phyloP scores from a whole-genome alignment of 345 rosid species.

The Anacardium occidentale region DNA sequence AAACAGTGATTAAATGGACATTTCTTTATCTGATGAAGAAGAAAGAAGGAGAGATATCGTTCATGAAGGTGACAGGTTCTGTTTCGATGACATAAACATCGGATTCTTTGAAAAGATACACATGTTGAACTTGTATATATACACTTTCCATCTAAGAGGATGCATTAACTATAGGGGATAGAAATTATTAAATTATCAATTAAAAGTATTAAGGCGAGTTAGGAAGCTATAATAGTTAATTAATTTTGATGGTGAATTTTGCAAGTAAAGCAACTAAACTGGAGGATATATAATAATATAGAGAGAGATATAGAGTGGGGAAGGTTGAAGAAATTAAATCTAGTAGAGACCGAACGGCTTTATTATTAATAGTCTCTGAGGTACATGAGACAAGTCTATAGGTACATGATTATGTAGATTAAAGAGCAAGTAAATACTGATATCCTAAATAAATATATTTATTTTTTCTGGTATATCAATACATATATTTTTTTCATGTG shows the following conservation, averaged over 20 bases:
- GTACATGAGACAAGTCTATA: no score
- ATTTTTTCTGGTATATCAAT: no score
- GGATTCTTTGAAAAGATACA: not conserved
- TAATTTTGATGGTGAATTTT: conserved; percentile 6
- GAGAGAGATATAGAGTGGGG: not conserved
- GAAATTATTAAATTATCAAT: not conserved
- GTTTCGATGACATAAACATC: not conserved
- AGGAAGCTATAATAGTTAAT: not conserved
- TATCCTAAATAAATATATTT: no score
- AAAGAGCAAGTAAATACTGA: no score
- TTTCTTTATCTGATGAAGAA: no score
- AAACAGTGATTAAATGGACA: no score
- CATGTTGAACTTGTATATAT: not conserved
- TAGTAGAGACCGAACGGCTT: not conserved
- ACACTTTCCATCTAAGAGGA: not conserved
- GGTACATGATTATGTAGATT: no score
- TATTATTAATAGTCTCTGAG: not conserved
- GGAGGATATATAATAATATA: not conserved
- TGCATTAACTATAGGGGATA: not conserved
- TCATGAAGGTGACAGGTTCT: not conserved
- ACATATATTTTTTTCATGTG: not conserved
- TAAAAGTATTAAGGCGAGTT: not conserved
- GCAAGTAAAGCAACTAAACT: conserved; percentile 23
- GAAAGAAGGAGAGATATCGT: not conserved
- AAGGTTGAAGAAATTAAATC: not conserved